Base-by-base conservation (phyloP, 352 stramenopile species). In the Phytophthora kernoviae region DNA sequence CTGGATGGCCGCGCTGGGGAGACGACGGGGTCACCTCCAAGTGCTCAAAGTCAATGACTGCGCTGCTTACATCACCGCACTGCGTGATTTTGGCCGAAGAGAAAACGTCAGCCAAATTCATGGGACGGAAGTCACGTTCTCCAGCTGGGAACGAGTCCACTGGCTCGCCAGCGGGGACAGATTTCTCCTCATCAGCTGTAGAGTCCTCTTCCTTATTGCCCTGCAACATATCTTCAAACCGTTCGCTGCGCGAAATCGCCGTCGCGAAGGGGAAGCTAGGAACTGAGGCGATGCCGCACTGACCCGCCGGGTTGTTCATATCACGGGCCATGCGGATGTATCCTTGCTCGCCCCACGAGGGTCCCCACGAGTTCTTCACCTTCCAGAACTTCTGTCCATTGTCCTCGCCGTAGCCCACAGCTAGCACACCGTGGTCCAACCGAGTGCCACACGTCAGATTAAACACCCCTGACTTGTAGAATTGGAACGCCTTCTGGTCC, bases 361-460 rank as follows among this genome's bases (percentile, higher is more conserved):
- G 49, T 20, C 85, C 79, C 95, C 95, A 99, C 52, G 85, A 97
- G 75, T 99, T 99, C 59, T 97, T 90, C 21, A 99, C 77, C 52
- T 97, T 81, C 90, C 92, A 98, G 65, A 98, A 99, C 61, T 97
- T 87, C 17, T 88, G 78, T 49, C 93, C 79, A 49, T 96, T 90
- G 32, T 80, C 68, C 30, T 47, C 27, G 22, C 93, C 96, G 61
- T 99, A 99, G 22, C 96, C 96, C 18, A 97, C 96, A 24, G 96
- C 80, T 2, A 93, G 63, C 7, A 99, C 96, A 53, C 89, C 94
- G 72, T 99, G 97, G 63, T 99, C 96, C 21, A 99, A 77, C 57
- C 82, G 75, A 32, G 60, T 73, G 46, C 71, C 71, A 18, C 71
- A 80, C 33, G 57, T 75, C 32, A 80, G 59, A 46, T 89, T 77